Evolutionary conservation across 257 asterid species (phyloP), one percentile per base, ranked within the genome.

Genomic region (Osmanthus fragrans): DNA sequence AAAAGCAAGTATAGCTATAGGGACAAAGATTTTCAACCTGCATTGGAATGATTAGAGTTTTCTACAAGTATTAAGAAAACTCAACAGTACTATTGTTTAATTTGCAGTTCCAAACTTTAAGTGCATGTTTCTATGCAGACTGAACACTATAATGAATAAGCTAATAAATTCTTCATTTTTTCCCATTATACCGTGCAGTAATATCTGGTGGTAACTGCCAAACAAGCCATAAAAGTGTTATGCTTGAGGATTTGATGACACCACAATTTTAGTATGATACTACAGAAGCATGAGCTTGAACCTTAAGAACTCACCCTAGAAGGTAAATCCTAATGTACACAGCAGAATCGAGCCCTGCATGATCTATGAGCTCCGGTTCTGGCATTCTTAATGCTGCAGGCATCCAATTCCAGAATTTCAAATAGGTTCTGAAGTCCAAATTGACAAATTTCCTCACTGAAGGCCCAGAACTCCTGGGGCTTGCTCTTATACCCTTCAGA

Each of bases 271-370:
- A 36, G 8, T 56, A 67, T 65, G 13, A 8, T 19, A 56, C 16
- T n/a, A 25, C 60, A 54, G 25, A 54, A n/a, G 56, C 45, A 66
- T 21, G 2, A 16, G 56, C 27, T 18, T 1, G 34, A 83, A 49
- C 19, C 6, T 32, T 32, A 64, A 47, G 75, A 69, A 82, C 94
- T 84, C 86, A 92, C 98, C 98, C 98, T 36, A 94, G 89, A 80
- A 89, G 91, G 85, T 94, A 94, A 77, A 94, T 94, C 78, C 97
- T 80, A 47, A 94, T 88, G 80, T 92, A 94, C 7, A 86, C 90
- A 21, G 90, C 92, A 68, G 98, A 92, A 79, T 94, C 98, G 12
- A 94, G 97, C 54, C 98, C 98, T 18, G 97, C 98, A n/a, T 92
- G 96, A 29, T 92, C 95, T 25, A 87, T 85, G 60, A 94, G 96